Conservation (phyloP, 345 rosid species). For the Moringa oleifera region DNA sequence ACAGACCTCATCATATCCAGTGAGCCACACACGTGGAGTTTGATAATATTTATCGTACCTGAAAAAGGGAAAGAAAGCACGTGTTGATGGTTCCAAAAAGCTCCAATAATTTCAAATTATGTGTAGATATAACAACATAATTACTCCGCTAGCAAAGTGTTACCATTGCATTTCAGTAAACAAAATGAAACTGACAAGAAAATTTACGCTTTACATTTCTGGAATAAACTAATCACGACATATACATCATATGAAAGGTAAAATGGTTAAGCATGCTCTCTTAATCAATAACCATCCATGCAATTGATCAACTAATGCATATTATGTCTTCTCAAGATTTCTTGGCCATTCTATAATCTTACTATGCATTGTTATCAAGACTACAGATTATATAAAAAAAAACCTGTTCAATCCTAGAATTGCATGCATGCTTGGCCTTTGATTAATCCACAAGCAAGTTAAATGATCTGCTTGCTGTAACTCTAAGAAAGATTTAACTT, state of each 20-base stretch:
- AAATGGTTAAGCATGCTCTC: background rate
- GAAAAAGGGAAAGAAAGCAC: constrained; percentile 18
- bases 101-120: background rate
- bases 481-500: background rate
- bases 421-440: background rate
- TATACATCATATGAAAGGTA: background rate
- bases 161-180: too few species aligned
- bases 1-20: constrained; percentile 89
- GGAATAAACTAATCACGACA: background rate
- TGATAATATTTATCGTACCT: constrained; percentile 93
- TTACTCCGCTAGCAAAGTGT: too few species aligned
- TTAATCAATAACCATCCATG: background rate
- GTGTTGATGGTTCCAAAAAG: constrained; percentile 6
- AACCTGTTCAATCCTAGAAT: background rate
- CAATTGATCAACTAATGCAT: background rate
- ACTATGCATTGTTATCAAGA: background rate
- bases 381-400: too few species aligned
- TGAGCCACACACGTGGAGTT: constrained; percentile 93
- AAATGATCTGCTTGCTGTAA: background rate
- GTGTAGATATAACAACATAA: too few species aligned
- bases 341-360: background rate
- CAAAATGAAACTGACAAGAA: too few species aligned
- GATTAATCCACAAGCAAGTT: background rate
- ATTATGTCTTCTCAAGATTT: background rate
- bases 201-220: too few species aligned